These are phyloP conservation scores for Halophytophthora polymorphica DNA, from an alignment of 352 stramenopile species.

Conservation along the genomic window DNA sequence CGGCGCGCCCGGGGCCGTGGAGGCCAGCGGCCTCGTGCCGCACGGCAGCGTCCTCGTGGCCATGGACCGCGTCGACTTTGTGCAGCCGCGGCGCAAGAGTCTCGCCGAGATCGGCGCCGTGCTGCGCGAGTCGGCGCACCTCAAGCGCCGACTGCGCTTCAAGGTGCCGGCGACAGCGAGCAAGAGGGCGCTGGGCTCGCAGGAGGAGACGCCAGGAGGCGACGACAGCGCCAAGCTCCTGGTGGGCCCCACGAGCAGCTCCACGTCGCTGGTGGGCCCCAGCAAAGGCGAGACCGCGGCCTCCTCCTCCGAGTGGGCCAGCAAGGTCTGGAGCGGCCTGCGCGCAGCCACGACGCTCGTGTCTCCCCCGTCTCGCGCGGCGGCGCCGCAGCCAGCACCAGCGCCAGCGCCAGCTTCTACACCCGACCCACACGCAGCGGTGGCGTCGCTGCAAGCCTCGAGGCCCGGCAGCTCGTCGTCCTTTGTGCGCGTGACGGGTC, in stretches of 20 bases:
- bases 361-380: neutral
- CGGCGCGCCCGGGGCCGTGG: slow-evolving; percentile 39
- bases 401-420: neutral
- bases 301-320: slow-evolving; percentile 7
- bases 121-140: slow-evolving; percentile 50
- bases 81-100: slow-evolving; percentile 35
- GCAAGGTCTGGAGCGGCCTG: slow-evolving; percentile 10
- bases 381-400: neutral
- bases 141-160: slow-evolving; percentile 49
- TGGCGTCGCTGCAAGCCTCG: slow-evolving; percentile 2
- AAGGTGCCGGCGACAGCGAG: slow-evolving; percentile 24
- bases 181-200: slow-evolving; percentile 6
- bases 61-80: slow-evolving; percentile 62
- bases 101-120: slow-evolving; percentile 58
- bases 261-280: slow-evolving; percentile 7
- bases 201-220: slow-evolving; percentile 2
- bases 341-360: slow-evolving; percentile 11
- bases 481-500: slow-evolving; percentile 24
- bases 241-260: slow-evolving; percentile 13
- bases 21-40: slow-evolving; percentile 36
- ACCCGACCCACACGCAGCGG: neutral
- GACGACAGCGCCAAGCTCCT: slow-evolving; percentile 20
- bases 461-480: slow-evolving; percentile 6
- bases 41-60: slow-evolving; percentile 46
- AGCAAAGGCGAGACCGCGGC: slow-evolving; percentile 6